These are phyloP conservation scores for Exserohilum turcica DNA, from an alignment of 2,329 filamentous ascomycete species.

Conservation along the genomic window DNA sequence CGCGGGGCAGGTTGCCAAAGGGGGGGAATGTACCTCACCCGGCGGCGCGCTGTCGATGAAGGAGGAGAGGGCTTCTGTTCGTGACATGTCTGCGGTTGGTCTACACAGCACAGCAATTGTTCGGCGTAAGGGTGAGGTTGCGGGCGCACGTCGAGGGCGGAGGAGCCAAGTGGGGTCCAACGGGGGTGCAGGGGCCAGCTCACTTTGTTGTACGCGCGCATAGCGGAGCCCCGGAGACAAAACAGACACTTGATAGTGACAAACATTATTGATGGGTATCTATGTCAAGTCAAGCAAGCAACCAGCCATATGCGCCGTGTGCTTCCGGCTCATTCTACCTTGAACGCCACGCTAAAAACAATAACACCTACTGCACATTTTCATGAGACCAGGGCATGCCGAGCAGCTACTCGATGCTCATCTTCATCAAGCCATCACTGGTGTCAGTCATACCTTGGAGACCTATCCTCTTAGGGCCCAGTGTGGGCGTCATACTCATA, in stretches of 20 bases:
- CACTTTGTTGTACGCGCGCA: background rate
- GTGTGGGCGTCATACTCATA: slow-evolving; percentile 49
- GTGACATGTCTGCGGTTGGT: slow-evolving; percentile 38
- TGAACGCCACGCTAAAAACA: slow-evolving; percentile 36
- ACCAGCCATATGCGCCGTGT: background rate
- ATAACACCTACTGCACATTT: background rate
- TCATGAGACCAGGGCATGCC: background rate
- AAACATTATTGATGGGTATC: slow-evolving; percentile 17
- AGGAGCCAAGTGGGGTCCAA: slow-evolving; percentile 31
- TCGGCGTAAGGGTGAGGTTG: slow-evolving; percentile 18
- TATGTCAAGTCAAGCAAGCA: slow-evolving; percentile 9
- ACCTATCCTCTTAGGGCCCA: slow-evolving; percentile 55
- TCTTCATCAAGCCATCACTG: slow-evolving; percentile 93
- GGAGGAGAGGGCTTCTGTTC: slow-evolving; percentile 60
- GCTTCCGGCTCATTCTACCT: background rate
- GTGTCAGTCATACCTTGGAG: slow-evolving; percentile 94
- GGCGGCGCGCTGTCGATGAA: slow-evolving; percentile 95
- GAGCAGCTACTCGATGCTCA: slow-evolving; percentile 79
- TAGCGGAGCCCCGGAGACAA: background rate
- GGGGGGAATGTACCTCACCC: slow-evolving; percentile 75
- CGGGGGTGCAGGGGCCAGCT: slow-evolving; percentile 21
- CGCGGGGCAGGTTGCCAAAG: background rate
- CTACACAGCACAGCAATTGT: slow-evolving; percentile 11
- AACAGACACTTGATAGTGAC: background rate
- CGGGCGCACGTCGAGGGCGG: slow-evolving; percentile 23